Percentiles rank a stretch among this genome's conserved stretches.
phyloP scores from a whole-genome alignment of 202 grass and related monocot genomes.

The Carex arenaria region DNA sequence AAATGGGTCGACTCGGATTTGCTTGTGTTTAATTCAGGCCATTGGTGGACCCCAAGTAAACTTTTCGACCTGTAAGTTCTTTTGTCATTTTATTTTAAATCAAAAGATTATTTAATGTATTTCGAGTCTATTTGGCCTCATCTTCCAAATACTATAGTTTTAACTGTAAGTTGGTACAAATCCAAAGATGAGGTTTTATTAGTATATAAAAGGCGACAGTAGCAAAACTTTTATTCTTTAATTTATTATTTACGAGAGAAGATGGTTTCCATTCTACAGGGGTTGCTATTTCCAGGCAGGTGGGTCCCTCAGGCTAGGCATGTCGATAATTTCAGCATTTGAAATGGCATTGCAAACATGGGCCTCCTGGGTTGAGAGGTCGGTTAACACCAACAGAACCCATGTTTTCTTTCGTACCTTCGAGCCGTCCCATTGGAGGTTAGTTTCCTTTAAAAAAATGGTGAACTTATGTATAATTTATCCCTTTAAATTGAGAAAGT shows the following conservation, averaged over 20 bases:
- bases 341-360: constrained; percentile 88
- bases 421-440: constrained; percentile 98
- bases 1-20: constrained; percentile 70
- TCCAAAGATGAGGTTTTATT: not conserved
- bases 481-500: not conserved
- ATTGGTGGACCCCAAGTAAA: constrained; percentile 97
- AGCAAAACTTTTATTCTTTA: not conserved
- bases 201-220: not conserved
- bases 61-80: constrained; percentile 92
- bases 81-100: not conserved
- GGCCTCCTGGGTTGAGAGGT: constrained; percentile 78
- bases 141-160: not conserved
- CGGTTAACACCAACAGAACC: constrained; percentile 58
- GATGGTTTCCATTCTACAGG: constrained; percentile 42
- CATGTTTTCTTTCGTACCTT: constrained; percentile 86
- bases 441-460: constrained; percentile 1
- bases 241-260: constrained; percentile 7
- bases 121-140: not conserved
- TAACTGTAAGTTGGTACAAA: not conserved
- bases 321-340: constrained; percentile 76
- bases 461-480: not conserved
- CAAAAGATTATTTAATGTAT: not conserved
- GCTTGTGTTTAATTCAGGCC: constrained; percentile 96
- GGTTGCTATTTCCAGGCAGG: constrained; percentile 94
- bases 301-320: constrained; percentile 74